These are phyloP conservation scores for Camellia sinensis DNA, from an alignment of 148 eudicot genomes.

Conservation along the genomic window DNA sequence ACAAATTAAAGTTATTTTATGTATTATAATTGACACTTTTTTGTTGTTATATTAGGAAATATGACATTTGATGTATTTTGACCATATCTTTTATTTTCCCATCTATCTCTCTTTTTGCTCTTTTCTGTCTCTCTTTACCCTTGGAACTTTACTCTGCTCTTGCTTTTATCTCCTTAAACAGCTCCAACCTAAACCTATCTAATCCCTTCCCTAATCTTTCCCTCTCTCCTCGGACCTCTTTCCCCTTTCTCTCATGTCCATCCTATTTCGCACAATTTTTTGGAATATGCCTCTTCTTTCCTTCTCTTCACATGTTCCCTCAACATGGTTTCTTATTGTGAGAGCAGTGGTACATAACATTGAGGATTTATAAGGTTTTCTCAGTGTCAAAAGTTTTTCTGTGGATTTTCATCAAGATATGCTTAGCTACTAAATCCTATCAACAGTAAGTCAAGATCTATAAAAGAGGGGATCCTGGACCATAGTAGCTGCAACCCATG, in stretches of 20 bases:
- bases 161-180: neutral
- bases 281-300: neutral
- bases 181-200: neutral
- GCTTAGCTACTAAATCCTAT: neutral
- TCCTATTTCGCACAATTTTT: neutral
- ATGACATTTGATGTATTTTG: neutral
- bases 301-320: neutral
- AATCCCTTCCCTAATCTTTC: too few relatives aligned
- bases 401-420: too few relatives aligned
- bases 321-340: neutral
- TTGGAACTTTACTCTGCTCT: too few relatives aligned
- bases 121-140: too few relatives aligned
- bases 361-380: neutral
- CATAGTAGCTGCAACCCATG: neutral
- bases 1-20: neutral
- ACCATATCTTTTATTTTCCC: neutral
- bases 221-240: too few relatives aligned
- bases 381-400: neutral
- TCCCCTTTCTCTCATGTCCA: neutral
- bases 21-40: neutral
- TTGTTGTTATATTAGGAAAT: neutral
- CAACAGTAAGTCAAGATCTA: neutral
- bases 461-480: neutral
- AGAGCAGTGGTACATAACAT: neutral
- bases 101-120: neutral